Base-by-base conservation (phyloP, 2,329 filamentous ascomycete genomes). In the Epichloe elymi region DNA sequence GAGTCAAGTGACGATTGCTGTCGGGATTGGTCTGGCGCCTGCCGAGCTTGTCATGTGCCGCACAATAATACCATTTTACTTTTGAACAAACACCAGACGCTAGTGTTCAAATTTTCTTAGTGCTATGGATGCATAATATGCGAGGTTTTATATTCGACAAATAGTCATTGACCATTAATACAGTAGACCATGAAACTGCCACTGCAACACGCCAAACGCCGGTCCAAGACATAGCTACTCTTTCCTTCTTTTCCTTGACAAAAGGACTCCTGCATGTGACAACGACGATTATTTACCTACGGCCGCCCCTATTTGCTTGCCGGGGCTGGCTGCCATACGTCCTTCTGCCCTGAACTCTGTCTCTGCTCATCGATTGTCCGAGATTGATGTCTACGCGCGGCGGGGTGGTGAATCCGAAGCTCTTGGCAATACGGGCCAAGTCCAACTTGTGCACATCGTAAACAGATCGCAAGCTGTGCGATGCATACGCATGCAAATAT, bases 401-500 rank as follows among this genome's bases (percentile, higher is more conserved):
- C 41, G 88, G 86, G 5, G 82, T 80, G 4, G 76, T 69, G 69
- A 94, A 94, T 0, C 88, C 88, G 63, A 93, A 94, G 58, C 82
- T 80, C 74, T 87, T 90, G 44, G 87, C 86, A 10, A 94, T 82
- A 70, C 90, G 91, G 61, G 85, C 78, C 30, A 94, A 73, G 64
- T 94, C 88, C 8, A 94, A 74, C 66, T 88, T 88, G 67, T 90
- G 79, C 54, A 94, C 83, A 62, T 94, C 86, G 62, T 91, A 94
- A 17, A 74, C 70, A 50, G 71, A 71, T 51, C 71, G 70, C 55
- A 74, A 65, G 52, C 70, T 72, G 63, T 74, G 93, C 53, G 84
- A 89, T 20, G 91, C 89, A 64, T 98, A 98, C 0, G 93, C 91
- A 66, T 97, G 89, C 23, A 98, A 78, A 66, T 98, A 98, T 19